These are phyloP conservation scores for Boletus edulis DNA, from an alignment of 768 basidiomycete genomes.

Conservation along the genomic window DNA sequence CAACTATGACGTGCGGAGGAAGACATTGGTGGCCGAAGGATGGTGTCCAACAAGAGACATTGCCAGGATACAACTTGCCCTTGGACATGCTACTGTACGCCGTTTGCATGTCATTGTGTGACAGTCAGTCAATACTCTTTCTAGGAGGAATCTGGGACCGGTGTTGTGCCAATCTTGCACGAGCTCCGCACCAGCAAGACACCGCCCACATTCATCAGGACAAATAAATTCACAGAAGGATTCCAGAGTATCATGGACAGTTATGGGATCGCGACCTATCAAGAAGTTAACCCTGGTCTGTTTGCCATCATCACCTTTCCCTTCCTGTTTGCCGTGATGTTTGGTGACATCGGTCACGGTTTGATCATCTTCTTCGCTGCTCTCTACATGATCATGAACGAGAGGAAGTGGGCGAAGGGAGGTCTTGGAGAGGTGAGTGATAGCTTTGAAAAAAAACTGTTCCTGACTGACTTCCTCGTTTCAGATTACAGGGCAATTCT, in stretches of 20 bases:
- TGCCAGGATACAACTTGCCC: slow-evolving; percentile 76
- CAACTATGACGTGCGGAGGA: slow-evolving; percentile 90
- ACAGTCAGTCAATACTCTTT: not conserved
- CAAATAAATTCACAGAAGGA: slow-evolving; percentile 94
- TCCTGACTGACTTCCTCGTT: slow-evolving; percentile 10
- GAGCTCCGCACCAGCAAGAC: slow-evolving; percentile 87
- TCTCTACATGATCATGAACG: slow-evolving; percentile 81
- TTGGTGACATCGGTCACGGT: slow-evolving; percentile 98
- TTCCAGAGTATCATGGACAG: slow-evolving; percentile 99
- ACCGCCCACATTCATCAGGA: slow-evolving; percentile 93
- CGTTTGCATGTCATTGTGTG: not conserved
- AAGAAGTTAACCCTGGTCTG: slow-evolving; percentile 95
- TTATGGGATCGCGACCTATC: slow-evolving; percentile 92
- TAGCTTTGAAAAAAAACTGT: not conserved
- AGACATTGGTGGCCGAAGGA: slow-evolving; percentile 95
- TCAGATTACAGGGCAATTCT: slow-evolving; percentile 85
- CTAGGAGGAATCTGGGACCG: slow-evolving; percentile 90
- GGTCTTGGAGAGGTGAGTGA: slow-evolving; percentile 70
- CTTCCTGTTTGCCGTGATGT: slow-evolving; percentile 99
- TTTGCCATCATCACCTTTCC: slow-evolving; percentile 94
- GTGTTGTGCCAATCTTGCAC: slow-evolving; percentile 87
- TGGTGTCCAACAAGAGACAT: slow-evolving; percentile 98
- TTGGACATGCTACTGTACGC: slow-evolving; percentile 80
- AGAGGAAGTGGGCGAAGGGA: slow-evolving; percentile 71
- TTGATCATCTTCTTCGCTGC: slow-evolving; percentile 76